A percentile compares a stretch with the other conserved stretches of the same genome.
Conservation (phyloP, 768 basidiomycete genomes). For the Mycena galopus region DNA sequence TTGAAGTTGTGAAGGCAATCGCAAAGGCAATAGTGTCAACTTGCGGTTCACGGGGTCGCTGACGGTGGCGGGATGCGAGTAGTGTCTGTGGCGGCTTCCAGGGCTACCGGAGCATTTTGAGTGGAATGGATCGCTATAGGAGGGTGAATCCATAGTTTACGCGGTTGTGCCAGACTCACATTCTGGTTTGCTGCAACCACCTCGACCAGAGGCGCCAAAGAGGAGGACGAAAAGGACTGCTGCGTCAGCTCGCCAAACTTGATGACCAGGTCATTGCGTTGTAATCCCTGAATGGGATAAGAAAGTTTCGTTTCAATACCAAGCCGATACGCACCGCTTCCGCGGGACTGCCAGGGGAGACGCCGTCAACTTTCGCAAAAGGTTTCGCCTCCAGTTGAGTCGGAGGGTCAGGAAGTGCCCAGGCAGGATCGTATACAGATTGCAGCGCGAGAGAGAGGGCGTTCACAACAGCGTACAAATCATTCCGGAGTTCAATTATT, state of each 20-base stretch:
- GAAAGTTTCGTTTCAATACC: background rate
- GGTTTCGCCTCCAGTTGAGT: constrained; percentile 51
- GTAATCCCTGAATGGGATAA: constrained; percentile 65
- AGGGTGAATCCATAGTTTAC: background rate
- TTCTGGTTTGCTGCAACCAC: constrained; percentile 86
- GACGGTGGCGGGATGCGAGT: too few relatives aligned
- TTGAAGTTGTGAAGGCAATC: too few relatives aligned
- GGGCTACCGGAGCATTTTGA: constrained; percentile 76
- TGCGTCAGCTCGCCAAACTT: constrained; percentile 78
- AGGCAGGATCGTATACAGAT: constrained; percentile 69
- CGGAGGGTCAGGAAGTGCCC: constrained; percentile 41
- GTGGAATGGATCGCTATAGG: constrained; percentile 66
- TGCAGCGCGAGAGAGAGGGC: constrained; percentile 78
- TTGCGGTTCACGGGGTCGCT: too few relatives aligned
- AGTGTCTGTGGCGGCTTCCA: too few relatives aligned
- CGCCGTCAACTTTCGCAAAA: constrained; percentile 87
- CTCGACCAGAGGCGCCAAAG: constrained; percentile 77
- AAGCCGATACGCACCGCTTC: constrained; percentile 68
- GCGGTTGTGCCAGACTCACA: constrained; percentile 58
- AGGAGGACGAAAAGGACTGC: constrained; percentile 63
- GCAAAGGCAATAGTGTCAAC: too few relatives aligned
- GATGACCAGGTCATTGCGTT: constrained; percentile 77
- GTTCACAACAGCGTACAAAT: constrained; percentile 74
- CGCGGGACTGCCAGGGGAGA: constrained; percentile 87
- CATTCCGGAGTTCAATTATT: constrained; percentile 86